Percentiles rank a stretch among this genome's conserved stretches.
These are phyloP conservation scores for Aspergillus leporis DNA, from an alignment of 495 filamentous ascomycete species.

Conservation along the genomic window DNA sequence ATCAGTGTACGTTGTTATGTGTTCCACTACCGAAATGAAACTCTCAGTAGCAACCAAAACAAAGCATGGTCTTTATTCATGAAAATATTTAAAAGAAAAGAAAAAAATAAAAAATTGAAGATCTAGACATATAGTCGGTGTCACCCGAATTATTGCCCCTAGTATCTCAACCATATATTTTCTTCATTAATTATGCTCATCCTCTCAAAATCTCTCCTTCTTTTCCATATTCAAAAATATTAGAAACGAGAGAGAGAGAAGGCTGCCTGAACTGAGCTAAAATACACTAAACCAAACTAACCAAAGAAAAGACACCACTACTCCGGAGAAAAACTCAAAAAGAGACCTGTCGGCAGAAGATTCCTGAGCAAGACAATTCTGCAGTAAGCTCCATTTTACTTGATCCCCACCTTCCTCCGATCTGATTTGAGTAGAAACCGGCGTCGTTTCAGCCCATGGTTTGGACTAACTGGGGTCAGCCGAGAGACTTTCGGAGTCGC, in stretches of 20 bases:
- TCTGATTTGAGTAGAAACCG: constrained; percentile 27
- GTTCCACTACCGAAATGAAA: neutral
- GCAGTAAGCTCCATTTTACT: constrained; percentile 21
- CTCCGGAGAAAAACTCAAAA: constrained; percentile 1
- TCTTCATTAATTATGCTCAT: no score
- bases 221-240: no score
- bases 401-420: constrained; percentile 27
- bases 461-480: constrained; percentile 25
- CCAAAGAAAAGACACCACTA: no score
- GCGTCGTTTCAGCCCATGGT: constrained; percentile 26
- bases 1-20: neutral
- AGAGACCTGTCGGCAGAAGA: constrained; percentile 39
- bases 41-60: neutral
- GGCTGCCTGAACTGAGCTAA: neutral
- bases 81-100: constrained; percentile 3
- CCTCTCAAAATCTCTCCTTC: no score
- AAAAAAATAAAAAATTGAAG: constrained; percentile 1
- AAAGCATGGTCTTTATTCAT: neutral
- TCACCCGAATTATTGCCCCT: no score
- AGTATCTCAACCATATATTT: no score
- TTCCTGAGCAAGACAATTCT: constrained; percentile 31
- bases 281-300: neutral
- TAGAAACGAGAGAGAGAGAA: neutral
- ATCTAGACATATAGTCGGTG: no score
- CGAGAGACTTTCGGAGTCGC: constrained; percentile 27